A percentile compares a stretch with the other conserved stretches of the same genome.
Evolutionary conservation across 345 rosid genomes (phyloP).

Genomic region (Firmiana major): DNA sequence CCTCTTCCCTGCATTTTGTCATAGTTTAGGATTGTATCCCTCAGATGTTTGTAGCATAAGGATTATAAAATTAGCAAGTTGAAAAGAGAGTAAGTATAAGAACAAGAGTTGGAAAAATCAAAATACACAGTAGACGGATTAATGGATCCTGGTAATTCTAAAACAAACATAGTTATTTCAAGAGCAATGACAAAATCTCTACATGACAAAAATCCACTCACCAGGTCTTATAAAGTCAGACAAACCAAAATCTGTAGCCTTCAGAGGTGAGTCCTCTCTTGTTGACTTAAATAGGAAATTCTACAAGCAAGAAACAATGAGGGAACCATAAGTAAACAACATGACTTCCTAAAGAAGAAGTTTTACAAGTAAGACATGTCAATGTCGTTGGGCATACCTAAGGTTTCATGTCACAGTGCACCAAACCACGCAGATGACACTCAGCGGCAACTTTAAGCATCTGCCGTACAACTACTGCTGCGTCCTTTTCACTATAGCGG

Average conservation of each 20-base stretch:
- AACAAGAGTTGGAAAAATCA: not conserved
- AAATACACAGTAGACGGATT: not conserved
- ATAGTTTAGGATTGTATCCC: constrained; percentile 5
- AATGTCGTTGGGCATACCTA: constrained; percentile 54
- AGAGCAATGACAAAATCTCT: constrained; percentile 2
- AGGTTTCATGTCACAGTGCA: constrained; percentile 98
- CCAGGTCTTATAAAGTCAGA: constrained; percentile 98
- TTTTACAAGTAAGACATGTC: not conserved
- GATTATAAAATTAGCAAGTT: not conserved
- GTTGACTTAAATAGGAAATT: constrained; percentile 91
- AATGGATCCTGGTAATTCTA: not conserved
- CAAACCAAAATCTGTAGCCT: constrained; percentile 98
- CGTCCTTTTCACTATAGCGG: constrained; percentile 70
- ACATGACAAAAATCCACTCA: constrained; percentile 26
- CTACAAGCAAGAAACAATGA: constrained; percentile 35
- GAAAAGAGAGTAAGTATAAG: not conserved
- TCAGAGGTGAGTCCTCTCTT: constrained; percentile 67
- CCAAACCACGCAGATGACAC: constrained; percentile 89
- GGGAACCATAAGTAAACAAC: constrained; percentile 20
- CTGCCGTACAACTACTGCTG: constrained; percentile 84
- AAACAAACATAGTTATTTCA: not conserved
- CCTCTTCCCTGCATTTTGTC: constrained; percentile 62
- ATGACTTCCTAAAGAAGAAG: not conserved
- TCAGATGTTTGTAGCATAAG: constrained; percentile 3
- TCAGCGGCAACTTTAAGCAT: constrained; percentile 90